Evolutionary conservation across 306 rosid genomes (phyloP), one percentile per base, ranked within the genome.

Genomic region (Carpinus viminea): DNA sequence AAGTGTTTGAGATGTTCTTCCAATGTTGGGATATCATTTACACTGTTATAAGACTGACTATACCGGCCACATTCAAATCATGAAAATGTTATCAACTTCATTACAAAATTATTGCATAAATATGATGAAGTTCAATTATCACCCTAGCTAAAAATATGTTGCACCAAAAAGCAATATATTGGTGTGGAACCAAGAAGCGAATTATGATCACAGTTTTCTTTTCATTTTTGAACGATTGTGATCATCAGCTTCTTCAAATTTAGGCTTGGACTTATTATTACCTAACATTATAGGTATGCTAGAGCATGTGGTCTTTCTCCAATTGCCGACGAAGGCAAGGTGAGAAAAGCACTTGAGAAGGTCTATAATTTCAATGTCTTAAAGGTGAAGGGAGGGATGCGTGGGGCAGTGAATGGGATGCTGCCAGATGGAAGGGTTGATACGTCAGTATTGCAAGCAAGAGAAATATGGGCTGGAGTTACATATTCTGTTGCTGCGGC

Each of bases 401-500:
- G 85, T 0, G 98, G 98, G 21, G 98, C 98, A 13, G 92, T 94
- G 64, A 94, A 94, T 70, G 98, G 97, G 76, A 94, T 94, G 98
- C 83, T 91, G 26, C 95, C 98, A 26, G 81, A 94, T 87, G 98
- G 98, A 82, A 85, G 75, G 54, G 93, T 94, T 69, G 98, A 94
- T 87, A 86, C 76, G 84, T 77, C 97, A 3, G 34, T 95, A 1
- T 16, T 92, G 92, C 97, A 94, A 80, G 92, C 97, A 2, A 85
- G 91, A 80, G 98, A 94, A 92, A 89, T 94, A 88, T 94, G 98
- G 98, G 84, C 98, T 0, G 98, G 98, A 70, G 98, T 92, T 36
- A 94, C 98, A 41, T 94, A 94, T 28, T 94, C 91, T 38, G 76
- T 94, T 79, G 97, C 98, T 82, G 98, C 98, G 62, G 73, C 95